These are phyloP conservation scores for Colletotrichum tropicicola DNA, from an alignment of 2,329 filamentous ascomycete genomes.

Conservation along the genomic window DNA sequence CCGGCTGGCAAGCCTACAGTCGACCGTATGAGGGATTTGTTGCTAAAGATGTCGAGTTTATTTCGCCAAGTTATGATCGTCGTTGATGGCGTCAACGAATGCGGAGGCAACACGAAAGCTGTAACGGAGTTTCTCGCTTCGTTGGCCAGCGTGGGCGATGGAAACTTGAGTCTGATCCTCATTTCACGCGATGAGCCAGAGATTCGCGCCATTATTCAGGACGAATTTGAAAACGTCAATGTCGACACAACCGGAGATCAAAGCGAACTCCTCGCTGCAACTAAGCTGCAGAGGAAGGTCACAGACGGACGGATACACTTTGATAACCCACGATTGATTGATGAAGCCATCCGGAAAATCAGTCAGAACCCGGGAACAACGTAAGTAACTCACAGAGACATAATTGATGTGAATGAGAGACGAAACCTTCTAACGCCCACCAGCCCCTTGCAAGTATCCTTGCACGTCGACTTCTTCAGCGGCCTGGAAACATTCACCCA, in stretches of 20 bases:
- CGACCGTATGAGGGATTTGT: not conserved
- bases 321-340: not conserved
- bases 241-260: not conserved
- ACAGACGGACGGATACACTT: not conserved
- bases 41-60: not conserved
- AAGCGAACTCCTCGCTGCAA: not conserved
- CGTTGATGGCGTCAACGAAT: not conserved
- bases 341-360: not conserved
- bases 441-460: not conserved
- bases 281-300: not conserved
- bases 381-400: not conserved
- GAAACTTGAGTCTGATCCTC: not conserved
- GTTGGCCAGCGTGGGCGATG: not conserved
- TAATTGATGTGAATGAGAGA: not conserved
- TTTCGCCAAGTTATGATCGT: not conserved
- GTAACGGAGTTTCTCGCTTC: not conserved
- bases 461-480: not conserved
- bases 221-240: not conserved
- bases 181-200: not conserved
- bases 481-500: not conserved
- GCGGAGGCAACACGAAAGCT: not conserved
- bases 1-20: not conserved
- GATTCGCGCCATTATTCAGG: not conserved
- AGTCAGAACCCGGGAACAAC: not conserved
- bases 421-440: not conserved